A percentile compares a stretch with the other conserved stretches of the same genome.
Conservation (phyloP, 768 basidiomycete species). For the Terana coerulea region DNA sequence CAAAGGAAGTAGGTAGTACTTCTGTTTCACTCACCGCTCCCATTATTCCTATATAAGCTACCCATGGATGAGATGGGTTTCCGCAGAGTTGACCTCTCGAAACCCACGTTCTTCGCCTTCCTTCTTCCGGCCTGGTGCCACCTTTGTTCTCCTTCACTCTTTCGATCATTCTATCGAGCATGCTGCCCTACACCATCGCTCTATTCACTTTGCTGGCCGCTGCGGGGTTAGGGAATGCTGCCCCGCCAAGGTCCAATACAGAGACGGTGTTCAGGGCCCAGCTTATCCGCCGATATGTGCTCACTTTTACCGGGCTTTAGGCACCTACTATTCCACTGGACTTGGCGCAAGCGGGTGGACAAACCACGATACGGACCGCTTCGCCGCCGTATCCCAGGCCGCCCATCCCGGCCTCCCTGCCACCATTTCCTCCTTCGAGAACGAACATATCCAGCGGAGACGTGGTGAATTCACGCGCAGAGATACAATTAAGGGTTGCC, state of each 20-base stretch:
- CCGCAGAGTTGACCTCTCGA: constrained; percentile 12
- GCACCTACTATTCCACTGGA: constrained; percentile 7
- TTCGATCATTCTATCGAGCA: background rate
- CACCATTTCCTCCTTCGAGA: constrained; percentile 21
- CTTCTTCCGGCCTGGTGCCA: constrained; percentile 9
- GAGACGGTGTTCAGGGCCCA: constrained; percentile 13
- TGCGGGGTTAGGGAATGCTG: background rate
- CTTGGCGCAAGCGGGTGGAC: constrained; percentile 8
- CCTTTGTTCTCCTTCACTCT: background rate
- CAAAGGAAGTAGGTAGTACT: no score
- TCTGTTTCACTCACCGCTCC: no score
- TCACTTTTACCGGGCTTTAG: no score
- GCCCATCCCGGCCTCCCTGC: background rate
- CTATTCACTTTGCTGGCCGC: constrained; percentile 4
- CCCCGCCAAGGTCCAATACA: constrained; percentile 1
- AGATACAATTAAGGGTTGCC: constrained; percentile 91
- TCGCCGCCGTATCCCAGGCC: constrained; percentile 11
- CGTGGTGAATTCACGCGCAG: constrained; percentile 92
- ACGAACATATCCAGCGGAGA: constrained; percentile 60
- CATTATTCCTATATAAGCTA: no score
- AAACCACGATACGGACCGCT: background rate
- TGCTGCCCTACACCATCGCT: constrained; percentile 1
- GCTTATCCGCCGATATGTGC: no score
- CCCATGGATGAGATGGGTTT: no score
- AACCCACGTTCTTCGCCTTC: constrained; percentile 3